Conservation (phyloP, 257 asterid genomes). For the Rubia yunnanensis region DNA sequence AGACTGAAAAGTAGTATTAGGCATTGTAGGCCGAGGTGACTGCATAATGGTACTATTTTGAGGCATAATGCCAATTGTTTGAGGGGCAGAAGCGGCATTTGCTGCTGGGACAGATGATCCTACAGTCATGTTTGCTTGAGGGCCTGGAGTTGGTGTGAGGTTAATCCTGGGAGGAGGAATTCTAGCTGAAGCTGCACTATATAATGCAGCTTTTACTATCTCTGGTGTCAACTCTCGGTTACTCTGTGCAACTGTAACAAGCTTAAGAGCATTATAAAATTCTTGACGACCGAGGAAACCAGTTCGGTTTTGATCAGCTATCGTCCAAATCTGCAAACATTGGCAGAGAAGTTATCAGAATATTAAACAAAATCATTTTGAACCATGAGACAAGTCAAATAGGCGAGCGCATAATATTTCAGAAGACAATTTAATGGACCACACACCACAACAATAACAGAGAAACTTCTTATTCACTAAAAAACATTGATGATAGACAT, state of each 20-base stretch:
- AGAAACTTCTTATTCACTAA: neutral
- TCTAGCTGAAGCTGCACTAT: constrained; percentile 80
- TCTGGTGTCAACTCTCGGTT: constrained; percentile 80
- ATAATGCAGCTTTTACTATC: constrained; percentile 85
- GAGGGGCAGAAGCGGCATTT: constrained; percentile 30
- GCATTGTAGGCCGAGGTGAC: constrained; percentile 48
- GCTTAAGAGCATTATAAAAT: constrained; percentile 92
- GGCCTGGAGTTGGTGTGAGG: constrained; percentile 32
- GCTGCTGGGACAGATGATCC: constrained; percentile 34
- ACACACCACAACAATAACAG: neutral
- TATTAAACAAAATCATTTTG: neutral
- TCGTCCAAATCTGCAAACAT: constrained; percentile 71
- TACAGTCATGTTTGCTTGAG: constrained; percentile 36
- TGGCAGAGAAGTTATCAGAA: constrained; percentile 10
- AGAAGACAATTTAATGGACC: neutral
- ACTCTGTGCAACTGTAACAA: constrained; percentile 95
- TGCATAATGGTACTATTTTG: constrained; percentile 44
- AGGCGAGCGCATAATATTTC: neutral
- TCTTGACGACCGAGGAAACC: constrained; percentile 81
- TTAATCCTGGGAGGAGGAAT: constrained; percentile 92
- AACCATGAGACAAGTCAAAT: no score
- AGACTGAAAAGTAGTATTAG: constrained; percentile 51
- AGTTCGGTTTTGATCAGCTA: constrained; percentile 63
- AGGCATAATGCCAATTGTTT: constrained; percentile 37
- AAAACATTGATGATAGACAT: neutral